Conservation (phyloP, 306 rosid species). For the Styphnolobium japonicum region DNA sequence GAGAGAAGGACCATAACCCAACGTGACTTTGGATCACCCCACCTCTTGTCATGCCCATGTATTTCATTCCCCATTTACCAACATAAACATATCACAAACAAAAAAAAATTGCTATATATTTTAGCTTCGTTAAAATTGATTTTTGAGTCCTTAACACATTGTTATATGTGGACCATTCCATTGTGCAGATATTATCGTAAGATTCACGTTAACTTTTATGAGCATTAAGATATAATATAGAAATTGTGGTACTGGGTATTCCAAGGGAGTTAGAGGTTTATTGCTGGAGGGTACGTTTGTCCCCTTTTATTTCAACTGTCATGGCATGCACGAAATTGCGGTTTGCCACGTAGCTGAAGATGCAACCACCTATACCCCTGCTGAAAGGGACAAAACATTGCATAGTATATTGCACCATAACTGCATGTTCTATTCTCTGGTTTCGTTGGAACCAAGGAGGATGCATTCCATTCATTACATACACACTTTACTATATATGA, state of each 20-base stretch:
- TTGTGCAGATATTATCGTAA: slow-evolving; percentile 37
- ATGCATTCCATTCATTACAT: neutral
- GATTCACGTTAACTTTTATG: slow-evolving; percentile 36
- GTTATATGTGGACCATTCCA: neutral
- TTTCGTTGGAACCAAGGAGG: slow-evolving; percentile 1
- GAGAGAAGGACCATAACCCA: slow-evolving; percentile 39
- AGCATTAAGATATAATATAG: neutral
- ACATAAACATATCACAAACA: neutral
- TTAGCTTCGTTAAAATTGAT: neutral
- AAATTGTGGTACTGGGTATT: slow-evolving; percentile 36
- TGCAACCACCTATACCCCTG: neutral
- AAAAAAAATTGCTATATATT: neutral
- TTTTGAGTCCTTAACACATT: slow-evolving; percentile 2
- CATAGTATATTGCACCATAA: neutral
- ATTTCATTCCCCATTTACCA: neutral
- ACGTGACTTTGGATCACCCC: slow-evolving; percentile 34
- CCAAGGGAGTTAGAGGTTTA: slow-evolving; percentile 25
- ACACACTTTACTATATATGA: neutral
- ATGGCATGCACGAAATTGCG: slow-evolving; percentile 21
- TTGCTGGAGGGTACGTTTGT: slow-evolving; percentile 28
- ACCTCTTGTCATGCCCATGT: slow-evolving; percentile 9
- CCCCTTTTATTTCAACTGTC: slow-evolving; percentile 10
- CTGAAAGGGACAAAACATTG: slow-evolving; percentile 25
- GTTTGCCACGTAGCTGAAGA: slow-evolving; percentile 31
- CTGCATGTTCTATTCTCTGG: neutral